Evolutionary conservation across 73 alveolate species (phyloP).

Genomic region (Tetrahymena borealis): DNA sequence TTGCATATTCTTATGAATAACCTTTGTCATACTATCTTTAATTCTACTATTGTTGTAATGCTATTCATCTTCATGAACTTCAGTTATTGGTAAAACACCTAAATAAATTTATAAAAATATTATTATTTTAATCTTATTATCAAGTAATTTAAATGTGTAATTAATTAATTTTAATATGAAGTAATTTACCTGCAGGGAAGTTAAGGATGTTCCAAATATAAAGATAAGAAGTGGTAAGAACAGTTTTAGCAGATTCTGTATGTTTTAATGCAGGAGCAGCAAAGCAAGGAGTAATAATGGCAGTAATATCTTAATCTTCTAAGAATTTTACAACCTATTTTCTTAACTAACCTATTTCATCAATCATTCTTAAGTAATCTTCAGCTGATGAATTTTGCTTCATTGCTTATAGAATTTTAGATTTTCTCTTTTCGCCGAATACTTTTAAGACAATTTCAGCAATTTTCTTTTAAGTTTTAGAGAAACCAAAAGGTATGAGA

Average conservation of each 20-base stretch:
- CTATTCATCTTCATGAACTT: constrained; percentile 49
- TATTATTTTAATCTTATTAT: neutral
- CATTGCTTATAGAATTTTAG: neutral
- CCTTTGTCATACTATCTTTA: constrained; percentile 28
- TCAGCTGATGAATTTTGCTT: neutral
- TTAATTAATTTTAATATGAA: neutral
- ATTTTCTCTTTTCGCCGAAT: neutral
- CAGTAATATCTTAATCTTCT: constrained; percentile 39
- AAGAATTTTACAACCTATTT: neutral
- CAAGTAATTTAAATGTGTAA: neutral
- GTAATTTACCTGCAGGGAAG: constrained; percentile 46
- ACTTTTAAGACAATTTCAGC: neutral
- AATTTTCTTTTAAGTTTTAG: neutral
- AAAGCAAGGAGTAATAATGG: constrained; percentile 40
- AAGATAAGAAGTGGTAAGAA: constrained; percentile 25
- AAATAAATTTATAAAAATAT: no score
- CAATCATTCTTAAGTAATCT: neutral
- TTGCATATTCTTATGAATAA: constrained; percentile 41
- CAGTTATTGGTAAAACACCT: constrained; percentile 48
- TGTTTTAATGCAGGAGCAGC: constrained; percentile 53
- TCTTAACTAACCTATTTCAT: neutral
- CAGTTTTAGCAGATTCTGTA: constrained; percentile 13
- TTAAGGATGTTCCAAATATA: constrained; percentile 49
- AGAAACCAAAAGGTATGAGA: neutral
- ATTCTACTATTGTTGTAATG: constrained; percentile 10